Conservation (phyloP, 192 early-diverging fungal genomes). For the Podila horticola region DNA sequence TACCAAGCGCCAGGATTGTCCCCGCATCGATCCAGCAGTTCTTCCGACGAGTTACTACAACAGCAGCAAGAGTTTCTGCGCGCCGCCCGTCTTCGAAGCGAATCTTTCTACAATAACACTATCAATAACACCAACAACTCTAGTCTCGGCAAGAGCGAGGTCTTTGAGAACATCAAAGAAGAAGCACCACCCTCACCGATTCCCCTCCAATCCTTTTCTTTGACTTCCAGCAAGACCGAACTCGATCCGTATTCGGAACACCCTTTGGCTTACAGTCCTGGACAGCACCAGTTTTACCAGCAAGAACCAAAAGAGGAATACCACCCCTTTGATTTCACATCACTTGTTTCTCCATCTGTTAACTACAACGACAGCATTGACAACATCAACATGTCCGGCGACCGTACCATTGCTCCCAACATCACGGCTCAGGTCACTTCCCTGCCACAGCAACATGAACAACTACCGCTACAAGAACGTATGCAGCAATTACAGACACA, state of each 20-base stretch:
- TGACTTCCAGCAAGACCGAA: neutral
- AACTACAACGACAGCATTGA: neutral
- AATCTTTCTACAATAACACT: neutral
- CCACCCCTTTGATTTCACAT: too few relatives aligned
- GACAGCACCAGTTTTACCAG: too few relatives aligned
- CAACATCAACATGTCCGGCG: neutral
- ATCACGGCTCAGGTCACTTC: neutral
- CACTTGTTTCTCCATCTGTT: too few relatives aligned
- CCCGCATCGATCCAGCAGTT: slow-evolving; percentile 24
- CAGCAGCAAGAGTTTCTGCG: slow-evolving; percentile 47
- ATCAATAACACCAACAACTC: neutral
- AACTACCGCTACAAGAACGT: neutral
- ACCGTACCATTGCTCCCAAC: neutral
- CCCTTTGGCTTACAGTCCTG: too few relatives aligned
- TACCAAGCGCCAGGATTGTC: neutral
- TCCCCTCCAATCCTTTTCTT: neutral
- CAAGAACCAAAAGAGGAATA: too few relatives aligned
- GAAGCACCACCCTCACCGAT: neutral
- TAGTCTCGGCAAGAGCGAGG: neutral
- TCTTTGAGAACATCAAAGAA: neutral
- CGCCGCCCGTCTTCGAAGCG: slow-evolving; percentile 19
- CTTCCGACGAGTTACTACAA: slow-evolving; percentile 21
- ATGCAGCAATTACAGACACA: neutral
- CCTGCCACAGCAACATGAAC: neutral
- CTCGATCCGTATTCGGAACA: neutral